phyloP scores from a whole-genome alignment of 345 rosid species.

The Moricandia moricandioides region DNA sequence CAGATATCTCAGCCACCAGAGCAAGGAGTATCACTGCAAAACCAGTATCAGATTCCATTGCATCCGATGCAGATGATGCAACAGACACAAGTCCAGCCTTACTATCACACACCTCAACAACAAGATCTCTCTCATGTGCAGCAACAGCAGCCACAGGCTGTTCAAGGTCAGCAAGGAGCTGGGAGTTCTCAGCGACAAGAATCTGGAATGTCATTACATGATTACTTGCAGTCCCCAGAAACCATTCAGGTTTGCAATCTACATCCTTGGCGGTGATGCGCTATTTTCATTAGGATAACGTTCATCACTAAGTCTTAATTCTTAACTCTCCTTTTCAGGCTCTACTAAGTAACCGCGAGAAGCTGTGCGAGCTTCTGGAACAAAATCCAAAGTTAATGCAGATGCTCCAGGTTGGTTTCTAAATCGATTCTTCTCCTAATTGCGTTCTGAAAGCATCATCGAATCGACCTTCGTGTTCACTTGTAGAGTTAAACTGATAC shows the following conservation, averaged over 20 bases:
- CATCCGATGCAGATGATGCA: slow-evolving; percentile 70
- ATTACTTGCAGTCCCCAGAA: slow-evolving; percentile 88
- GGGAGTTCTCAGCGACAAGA: slow-evolving; percentile 62
- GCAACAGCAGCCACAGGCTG: slow-evolving; percentile 54
- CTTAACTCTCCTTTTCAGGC: slow-evolving; percentile 47
- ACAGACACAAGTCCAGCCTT: slow-evolving; percentile 60
- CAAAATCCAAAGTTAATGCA: slow-evolving; percentile 94
- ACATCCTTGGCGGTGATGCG: not conserved
- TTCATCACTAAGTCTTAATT: slow-evolving; percentile 14
- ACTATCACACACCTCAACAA: slow-evolving; percentile 69
- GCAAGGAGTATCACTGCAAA: slow-evolving; percentile 61
- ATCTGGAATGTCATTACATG: slow-evolving; percentile 79
- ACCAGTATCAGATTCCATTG: slow-evolving; percentile 57
- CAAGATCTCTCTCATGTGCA: slow-evolving; percentile 62
- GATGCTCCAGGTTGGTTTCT: slow-evolving; percentile 83
- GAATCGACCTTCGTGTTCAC: slow-evolving; percentile 8
- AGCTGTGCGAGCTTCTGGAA: slow-evolving; percentile 96
- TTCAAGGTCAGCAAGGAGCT: slow-evolving; percentile 59
- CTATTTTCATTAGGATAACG: slow-evolving; percentile 9
- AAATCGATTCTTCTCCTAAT: not conserved
- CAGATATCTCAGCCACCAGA: slow-evolving; percentile 65
- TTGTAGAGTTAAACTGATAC: slow-evolving; percentile 18
- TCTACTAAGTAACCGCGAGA: slow-evolving; percentile 81
- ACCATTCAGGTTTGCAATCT: slow-evolving; percentile 69
- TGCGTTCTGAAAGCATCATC: not conserved